A percentile compares a stretch with the other conserved stretches of the same genome.
Evolutionary conservation across 371 early-diverging fungal genomes (phyloP).

Genomic region (Coemansia sp.): DNA sequence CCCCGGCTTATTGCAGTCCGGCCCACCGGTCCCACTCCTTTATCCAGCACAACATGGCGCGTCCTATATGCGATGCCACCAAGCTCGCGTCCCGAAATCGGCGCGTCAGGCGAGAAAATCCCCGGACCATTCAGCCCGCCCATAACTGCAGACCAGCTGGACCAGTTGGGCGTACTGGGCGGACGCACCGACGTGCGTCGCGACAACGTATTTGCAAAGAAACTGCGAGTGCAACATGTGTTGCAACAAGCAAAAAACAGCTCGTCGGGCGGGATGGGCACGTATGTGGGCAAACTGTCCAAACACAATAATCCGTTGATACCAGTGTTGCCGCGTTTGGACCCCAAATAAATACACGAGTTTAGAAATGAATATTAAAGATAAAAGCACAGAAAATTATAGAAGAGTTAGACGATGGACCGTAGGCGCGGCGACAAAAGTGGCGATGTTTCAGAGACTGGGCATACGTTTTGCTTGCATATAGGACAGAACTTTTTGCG

Average conservation of each 20-base stretch:
- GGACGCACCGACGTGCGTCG: too few relatives aligned
- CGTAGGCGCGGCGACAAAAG: slow-evolving; percentile 43
- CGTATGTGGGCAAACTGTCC: slow-evolving; percentile 49
- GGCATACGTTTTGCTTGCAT: slow-evolving; percentile 71
- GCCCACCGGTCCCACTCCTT: slow-evolving; percentile 18
- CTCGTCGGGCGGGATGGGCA: slow-evolving; percentile 41
- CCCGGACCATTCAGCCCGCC: slow-evolving; percentile 51
- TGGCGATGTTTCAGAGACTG: slow-evolving; percentile 38
- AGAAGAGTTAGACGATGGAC: slow-evolving; percentile 17
- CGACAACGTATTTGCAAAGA: slow-evolving; percentile 30
- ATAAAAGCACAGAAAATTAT: not conserved
- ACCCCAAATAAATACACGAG: slow-evolving; percentile 7
- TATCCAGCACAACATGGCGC: slow-evolving; percentile 25
- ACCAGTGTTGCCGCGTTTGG: slow-evolving; percentile 47
- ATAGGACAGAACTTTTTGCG: slow-evolving; percentile 81
- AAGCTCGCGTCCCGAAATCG: slow-evolving; percentile 33
- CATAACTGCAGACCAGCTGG: too few relatives aligned
- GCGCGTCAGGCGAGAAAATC: slow-evolving; percentile 40
- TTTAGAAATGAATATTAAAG: not conserved
- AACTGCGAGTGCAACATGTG: slow-evolving; percentile 46
- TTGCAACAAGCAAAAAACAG: slow-evolving; percentile 48
- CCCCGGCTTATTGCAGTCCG: slow-evolving; percentile 19
- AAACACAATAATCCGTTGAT: slow-evolving; percentile 48
- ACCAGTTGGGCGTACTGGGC: too few relatives aligned
- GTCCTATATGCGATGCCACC: slow-evolving; percentile 34